Base-by-base conservation (phyloP, 257 asterid genomes). In the Petrea volubilis region DNA sequence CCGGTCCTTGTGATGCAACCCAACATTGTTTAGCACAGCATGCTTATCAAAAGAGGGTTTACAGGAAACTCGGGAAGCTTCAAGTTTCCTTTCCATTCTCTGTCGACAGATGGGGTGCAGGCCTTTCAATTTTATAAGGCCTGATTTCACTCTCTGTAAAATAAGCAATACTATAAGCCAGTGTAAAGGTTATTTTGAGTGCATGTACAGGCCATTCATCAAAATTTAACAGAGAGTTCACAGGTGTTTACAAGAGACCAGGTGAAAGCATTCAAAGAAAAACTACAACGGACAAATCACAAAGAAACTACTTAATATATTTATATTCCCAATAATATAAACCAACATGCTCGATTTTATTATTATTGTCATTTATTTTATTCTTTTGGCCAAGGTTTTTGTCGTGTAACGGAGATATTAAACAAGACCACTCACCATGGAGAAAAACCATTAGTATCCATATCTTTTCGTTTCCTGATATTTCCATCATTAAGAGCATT, bases 111-210 rank as follows among this genome's bases (percentile, higher is more conserved):
- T 73, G 86, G 55, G 80, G 75, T 74, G 77, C 75, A 27, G 72
- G 78, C 81, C 77, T 74, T 63, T 55, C 86, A 44, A 84, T 53
- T 80, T 90, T 90, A 68, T 74, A 77, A 47, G 84, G 82, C 86
- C 93, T 83, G 64, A 75, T 70, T 77, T 90, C 92, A 56, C 77
- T 68, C 77, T 88, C 97, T 91, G 94, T 71, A n/a, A 74, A 70
- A 80, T 56, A 74, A 81, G 87, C 51, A 73, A 77, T 65, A 73
- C 52, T 41, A 75, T 79, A 80, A 88, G 82, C 77, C 56, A 34
- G 24, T 40, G 73, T 29, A 72, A 77, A 41, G 77, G 31, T 47
- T 60, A 34, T 47, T 50, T 51, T 34, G 69, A 74, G 60, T 33
- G 67, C 67, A 46, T 51, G 31, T 21, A 67, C 43, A 68, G 23